phyloP scores from a whole-genome alignment of 306 rosid species.

The Rubus parviflorus region DNA sequence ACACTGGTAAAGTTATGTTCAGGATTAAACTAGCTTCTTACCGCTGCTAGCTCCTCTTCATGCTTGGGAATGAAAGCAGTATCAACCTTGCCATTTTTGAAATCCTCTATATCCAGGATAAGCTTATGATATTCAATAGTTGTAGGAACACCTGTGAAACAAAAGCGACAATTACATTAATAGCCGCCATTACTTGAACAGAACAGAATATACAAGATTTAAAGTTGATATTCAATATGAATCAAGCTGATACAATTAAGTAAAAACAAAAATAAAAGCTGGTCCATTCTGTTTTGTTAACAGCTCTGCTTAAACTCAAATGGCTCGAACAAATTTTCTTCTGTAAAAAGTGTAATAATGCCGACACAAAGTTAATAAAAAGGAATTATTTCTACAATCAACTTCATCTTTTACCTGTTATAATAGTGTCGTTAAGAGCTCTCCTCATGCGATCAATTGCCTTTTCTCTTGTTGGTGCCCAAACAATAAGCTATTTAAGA shows the following conservation, averaged over 20 bases:
- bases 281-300: no score
- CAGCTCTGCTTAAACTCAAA: no score
- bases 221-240: no score
- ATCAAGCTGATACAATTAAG: no score
- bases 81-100: slow-evolving; percentile 85
- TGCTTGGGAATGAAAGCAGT: slow-evolving; percentile 97
- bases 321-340: not conserved
- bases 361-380: slow-evolving; percentile 9
- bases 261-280: no score
- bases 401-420: slow-evolving; percentile 59
- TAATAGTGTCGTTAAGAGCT: slow-evolving; percentile 91
- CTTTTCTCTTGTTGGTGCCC: slow-evolving; percentile 99
- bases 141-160: slow-evolving; percentile 86
- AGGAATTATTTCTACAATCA: not conserved
- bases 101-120: slow-evolving; percentile 93
- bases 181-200: no score
- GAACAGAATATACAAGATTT: no score
- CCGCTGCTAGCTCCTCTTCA: slow-evolving; percentile 77
- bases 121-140: slow-evolving; percentile 98
- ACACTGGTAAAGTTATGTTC: not conserved
- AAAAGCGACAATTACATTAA: not conserved
- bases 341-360: not conserved
- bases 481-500: slow-evolving; percentile 71
- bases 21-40: slow-evolving; percentile 34
- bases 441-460: slow-evolving; percentile 97